Evolutionary conservation across 169 alveolate species (phyloP).

Genomic region (Plasmodium malariae): DNA sequence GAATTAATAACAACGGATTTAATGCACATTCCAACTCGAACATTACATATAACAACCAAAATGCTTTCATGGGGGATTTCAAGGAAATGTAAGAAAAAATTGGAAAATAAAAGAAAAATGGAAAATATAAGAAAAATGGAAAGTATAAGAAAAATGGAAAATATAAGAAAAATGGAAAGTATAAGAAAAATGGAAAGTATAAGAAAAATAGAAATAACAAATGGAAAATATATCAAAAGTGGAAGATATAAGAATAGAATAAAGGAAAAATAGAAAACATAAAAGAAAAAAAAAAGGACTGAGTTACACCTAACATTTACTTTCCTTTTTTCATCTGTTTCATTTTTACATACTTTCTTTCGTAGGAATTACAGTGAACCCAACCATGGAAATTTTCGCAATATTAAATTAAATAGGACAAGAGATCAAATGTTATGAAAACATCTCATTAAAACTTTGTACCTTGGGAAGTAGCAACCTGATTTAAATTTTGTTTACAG

Average conservation of each 20-base stretch:
- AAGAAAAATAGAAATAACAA: conserved; percentile 7
- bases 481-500: background rate
- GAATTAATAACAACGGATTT: conserved; percentile 15
- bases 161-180: no score
- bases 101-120: background rate
- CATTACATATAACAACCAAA: conserved; percentile 14
- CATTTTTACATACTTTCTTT: background rate
- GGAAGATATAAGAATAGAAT: no score
- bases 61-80: conserved; percentile 12
- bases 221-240: no score
- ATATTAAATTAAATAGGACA: conserved; percentile 20
- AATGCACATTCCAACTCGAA: conserved; percentile 14
- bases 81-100: background rate
- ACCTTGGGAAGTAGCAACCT: background rate
- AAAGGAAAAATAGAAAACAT: no score
- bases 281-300: no score
- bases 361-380: conserved; percentile 27
- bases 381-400: conserved; percentile 38
- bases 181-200: background rate
- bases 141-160: no score
- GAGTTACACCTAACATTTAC: no score
- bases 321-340: background rate
- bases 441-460: background rate
- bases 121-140: no score
- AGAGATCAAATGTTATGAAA: conserved; percentile 4